Evolutionary conservation across 495 filamentous ascomycete species (phyloP).

Genomic region (Pseudevernia furfuracea): DNA sequence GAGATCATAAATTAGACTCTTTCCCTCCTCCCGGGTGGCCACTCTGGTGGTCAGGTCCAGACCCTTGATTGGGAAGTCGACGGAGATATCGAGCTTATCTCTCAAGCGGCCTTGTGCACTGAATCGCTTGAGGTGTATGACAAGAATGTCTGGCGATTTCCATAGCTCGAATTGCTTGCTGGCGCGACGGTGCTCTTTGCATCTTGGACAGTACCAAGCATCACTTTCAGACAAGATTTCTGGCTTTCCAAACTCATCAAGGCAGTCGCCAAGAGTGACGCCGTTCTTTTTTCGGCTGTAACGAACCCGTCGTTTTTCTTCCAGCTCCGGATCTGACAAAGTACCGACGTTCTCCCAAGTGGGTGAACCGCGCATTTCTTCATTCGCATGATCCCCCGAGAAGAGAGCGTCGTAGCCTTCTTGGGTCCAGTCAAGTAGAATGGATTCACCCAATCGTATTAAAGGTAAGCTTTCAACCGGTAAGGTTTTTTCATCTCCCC

Average conservation of each 20-base stretch:
- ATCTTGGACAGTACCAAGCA: conserved; percentile 92
- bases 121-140: conserved; percentile 93
- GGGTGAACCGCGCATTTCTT: conserved; percentile 43
- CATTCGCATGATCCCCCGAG: conserved; percentile 36
- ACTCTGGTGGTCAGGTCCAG: conserved; percentile 74
- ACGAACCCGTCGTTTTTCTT: conserved; percentile 51
- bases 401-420: conserved; percentile 64
- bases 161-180: conserved; percentile 95
- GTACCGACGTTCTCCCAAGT: conserved; percentile 46
- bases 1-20: conserved; percentile 79
- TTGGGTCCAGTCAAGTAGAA: conserved; percentile 76
- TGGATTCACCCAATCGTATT: conserved; percentile 66
- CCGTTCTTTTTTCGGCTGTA: conserved; percentile 59
- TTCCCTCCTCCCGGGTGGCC: conserved; percentile 67
- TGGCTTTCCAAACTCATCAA: conserved; percentile 84
- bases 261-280: conserved; percentile 79
- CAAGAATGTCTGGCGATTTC: conserved; percentile 89
- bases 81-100: conserved; percentile 84
- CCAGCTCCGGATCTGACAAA: conserved; percentile 59
- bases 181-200: conserved; percentile 85
- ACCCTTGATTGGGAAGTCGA: conserved; percentile 84
- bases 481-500: conserved; percentile 3
- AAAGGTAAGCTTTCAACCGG: conserved; percentile 42
- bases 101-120: conserved; percentile 62
- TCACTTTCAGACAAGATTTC: conserved; percentile 91